phyloP scores from a whole-genome alignment of 345 rosid species.

The Zanthoxylum bungeanum region DNA sequence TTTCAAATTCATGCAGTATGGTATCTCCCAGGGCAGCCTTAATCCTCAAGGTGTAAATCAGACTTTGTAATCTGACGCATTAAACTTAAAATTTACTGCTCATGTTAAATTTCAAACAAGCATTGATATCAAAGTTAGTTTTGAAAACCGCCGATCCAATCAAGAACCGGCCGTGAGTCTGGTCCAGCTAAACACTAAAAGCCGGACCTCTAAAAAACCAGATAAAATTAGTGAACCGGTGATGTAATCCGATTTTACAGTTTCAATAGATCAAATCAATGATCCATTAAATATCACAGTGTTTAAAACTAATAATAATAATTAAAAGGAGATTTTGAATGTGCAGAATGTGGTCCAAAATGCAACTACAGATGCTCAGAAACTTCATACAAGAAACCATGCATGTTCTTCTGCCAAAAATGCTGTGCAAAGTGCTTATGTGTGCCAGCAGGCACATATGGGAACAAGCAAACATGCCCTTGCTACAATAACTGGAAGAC shows the following conservation, averaged over 20 bases:
- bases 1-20: slow-evolving; percentile 18
- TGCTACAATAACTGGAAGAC: slow-evolving; percentile 78
- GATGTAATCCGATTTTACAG: too few relatives aligned
- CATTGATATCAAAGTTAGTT: too few relatives aligned
- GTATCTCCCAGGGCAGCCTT: slow-evolving; percentile 33
- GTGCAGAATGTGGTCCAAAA: slow-evolving; percentile 24
- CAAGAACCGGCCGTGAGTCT: too few relatives aligned
- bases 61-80: too few relatives aligned
- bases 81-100: background rate
- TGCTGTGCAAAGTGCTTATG: slow-evolving; percentile 67
- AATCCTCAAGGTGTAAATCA: slow-evolving; percentile 25
- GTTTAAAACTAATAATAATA: too few relatives aligned
- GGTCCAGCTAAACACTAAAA: too few relatives aligned
- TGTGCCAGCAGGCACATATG: slow-evolving; percentile 75
- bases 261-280: too few relatives aligned
- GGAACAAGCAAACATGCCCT: slow-evolving; percentile 65
- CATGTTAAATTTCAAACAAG: background rate
- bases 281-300: too few relatives aligned
- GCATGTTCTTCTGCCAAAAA: slow-evolving; percentile 64
- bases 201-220: too few relatives aligned
- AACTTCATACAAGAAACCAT: slow-evolving; percentile 48
- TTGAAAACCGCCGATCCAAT: too few relatives aligned
- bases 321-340: background rate
- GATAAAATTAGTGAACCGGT: too few relatives aligned
- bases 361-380: slow-evolving; percentile 40